Conservation (phyloP, 345 rosid species). For the Bruguiera parviflora region DNA sequence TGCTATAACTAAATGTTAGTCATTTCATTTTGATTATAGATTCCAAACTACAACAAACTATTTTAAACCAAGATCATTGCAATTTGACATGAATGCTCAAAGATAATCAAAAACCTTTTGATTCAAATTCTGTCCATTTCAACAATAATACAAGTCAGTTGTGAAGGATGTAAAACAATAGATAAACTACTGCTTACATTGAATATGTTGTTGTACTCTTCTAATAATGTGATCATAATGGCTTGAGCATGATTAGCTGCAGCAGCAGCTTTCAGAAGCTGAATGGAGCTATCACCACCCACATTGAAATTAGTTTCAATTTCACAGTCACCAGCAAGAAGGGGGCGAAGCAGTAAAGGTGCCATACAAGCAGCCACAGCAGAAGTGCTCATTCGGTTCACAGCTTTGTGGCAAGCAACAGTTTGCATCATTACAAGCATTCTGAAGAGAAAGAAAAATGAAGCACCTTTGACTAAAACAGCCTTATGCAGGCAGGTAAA, state of each 20-base stretch:
- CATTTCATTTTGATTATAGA: neutral
- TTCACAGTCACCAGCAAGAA: constrained; percentile 93
- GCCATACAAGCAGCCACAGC: constrained; percentile 99
- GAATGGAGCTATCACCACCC: constrained; percentile 91
- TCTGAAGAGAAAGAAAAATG: constrained; percentile 46
- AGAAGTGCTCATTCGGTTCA: constrained; percentile 88
- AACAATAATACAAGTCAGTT: constrained; percentile 9
- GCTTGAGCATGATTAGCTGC: constrained; percentile 99
- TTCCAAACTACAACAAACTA: neutral
- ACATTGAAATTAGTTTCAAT: constrained; percentile 86
- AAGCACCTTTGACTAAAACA: neutral
- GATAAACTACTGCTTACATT: constrained; percentile 54
- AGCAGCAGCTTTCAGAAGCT: constrained; percentile 96
- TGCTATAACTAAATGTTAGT: neutral
- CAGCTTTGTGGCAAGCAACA: constrained; percentile 69
- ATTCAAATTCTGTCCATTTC: neutral
- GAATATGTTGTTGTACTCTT: constrained; percentile 78
- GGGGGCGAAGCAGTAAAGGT: constrained; percentile 97
- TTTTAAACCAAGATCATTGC: neutral
- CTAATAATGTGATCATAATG: constrained; percentile 82
- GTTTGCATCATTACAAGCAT: constrained; percentile 89
- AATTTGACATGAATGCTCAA: neutral
- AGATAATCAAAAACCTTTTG: neutral
- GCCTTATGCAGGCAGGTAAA: neutral
- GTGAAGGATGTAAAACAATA: constrained; percentile 1